Conservation (phyloP, 768 basidiomycete genomes). For the Tricholoma sp. region DNA sequence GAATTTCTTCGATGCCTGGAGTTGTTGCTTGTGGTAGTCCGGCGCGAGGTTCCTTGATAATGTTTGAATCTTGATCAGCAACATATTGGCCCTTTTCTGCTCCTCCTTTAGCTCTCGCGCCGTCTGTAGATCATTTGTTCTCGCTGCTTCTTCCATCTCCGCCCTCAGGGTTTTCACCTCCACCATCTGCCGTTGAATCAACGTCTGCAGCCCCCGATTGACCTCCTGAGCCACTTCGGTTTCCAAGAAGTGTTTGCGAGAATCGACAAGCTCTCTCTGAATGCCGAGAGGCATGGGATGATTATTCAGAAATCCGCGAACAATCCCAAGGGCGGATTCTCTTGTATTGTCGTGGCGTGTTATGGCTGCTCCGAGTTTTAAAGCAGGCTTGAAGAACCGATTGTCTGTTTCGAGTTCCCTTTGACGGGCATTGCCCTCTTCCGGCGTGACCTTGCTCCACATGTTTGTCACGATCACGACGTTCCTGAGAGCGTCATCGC, state of each 20-base stretch:
- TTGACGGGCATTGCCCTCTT: slow-evolving; percentile 23
- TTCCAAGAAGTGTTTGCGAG: neutral
- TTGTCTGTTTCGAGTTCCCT: slow-evolving; percentile 20
- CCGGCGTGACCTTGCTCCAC: slow-evolving; percentile 34
- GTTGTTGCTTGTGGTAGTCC: neutral
- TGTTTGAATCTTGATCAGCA: neutral
- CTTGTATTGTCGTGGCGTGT: slow-evolving; percentile 25
- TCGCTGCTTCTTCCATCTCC: neutral
- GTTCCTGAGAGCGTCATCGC: slow-evolving; percentile 36
- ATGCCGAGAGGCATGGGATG: slow-evolving; percentile 8
- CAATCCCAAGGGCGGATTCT: slow-evolving; percentile 24
- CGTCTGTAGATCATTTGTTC: neutral
- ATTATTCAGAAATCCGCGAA: slow-evolving; percentile 24
- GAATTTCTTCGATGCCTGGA: neutral
- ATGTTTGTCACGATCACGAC: slow-evolving; percentile 42
- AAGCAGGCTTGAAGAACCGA: slow-evolving; percentile 36
- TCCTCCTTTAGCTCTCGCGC: neutral
- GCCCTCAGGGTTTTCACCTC: neutral
- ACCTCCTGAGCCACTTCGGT: neutral
- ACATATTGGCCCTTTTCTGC: neutral
- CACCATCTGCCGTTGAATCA: neutral
- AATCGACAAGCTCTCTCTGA: slow-evolving; percentile 13
- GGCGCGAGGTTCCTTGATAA: neutral
- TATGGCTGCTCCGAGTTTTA: slow-evolving; percentile 33
- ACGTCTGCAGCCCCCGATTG: neutral